phyloP scores from a whole-genome alignment of 2,329 filamentous ascomycete species.

The Aspergillus neoniger region DNA sequence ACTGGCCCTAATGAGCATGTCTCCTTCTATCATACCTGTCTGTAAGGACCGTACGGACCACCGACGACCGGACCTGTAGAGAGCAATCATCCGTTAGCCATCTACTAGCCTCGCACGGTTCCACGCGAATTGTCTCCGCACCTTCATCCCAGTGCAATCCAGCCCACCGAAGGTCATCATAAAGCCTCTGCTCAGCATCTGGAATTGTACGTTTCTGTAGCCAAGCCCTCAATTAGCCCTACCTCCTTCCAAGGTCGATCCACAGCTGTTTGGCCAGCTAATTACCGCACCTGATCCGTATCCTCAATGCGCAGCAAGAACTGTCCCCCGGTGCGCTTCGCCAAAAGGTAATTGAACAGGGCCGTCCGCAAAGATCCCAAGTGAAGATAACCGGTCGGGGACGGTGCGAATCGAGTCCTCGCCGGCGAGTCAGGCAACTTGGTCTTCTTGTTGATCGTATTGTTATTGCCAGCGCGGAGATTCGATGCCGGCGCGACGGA shows the following conservation, averaged over 20 bases:
- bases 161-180: constrained; percentile 82
- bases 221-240: constrained; percentile 30
- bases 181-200: constrained; percentile 76
- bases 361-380: constrained; percentile 89
- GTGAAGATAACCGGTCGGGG: constrained; percentile 91
- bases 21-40: constrained; percentile 59
- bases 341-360: constrained; percentile 92
- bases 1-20: background rate
- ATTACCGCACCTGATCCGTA: constrained; percentile 74
- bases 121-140: constrained; percentile 32
- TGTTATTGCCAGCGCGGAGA: constrained; percentile 20
- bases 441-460: constrained; percentile 31
- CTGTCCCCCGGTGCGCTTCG: constrained; percentile 81
- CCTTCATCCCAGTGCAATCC: constrained; percentile 93
- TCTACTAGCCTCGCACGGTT: background rate
- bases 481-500: constrained; percentile 28
- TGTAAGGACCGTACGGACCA: constrained; percentile 81
- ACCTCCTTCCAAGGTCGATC: background rate
- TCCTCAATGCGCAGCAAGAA: constrained; percentile 93
- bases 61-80: constrained; percentile 71
- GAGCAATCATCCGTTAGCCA: background rate
- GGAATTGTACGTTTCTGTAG: constrained; percentile 74
- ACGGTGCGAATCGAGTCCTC: constrained; percentile 88
- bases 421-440: constrained; percentile 57
- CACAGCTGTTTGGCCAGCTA: constrained; percentile 6